A percentile compares a stretch with the other conserved stretches of the same genome.
Evolutionary conservation across 2,329 filamentous ascomycete genomes (phyloP).

Genomic region (Zasmidium cellare): DNA sequence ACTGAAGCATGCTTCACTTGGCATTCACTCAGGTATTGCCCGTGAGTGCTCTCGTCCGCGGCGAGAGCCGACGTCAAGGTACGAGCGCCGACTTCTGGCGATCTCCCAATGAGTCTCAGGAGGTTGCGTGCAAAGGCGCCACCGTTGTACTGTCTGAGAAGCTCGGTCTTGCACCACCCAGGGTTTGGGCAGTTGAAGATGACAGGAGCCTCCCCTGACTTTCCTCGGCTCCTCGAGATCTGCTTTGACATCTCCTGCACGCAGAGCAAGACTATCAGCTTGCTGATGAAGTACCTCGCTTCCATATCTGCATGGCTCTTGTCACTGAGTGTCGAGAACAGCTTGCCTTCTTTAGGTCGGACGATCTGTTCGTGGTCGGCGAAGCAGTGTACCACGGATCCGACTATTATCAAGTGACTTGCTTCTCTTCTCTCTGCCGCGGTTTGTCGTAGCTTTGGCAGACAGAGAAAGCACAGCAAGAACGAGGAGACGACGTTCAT

Average conservation of each 20-base stretch:
- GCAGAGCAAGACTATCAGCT: slow-evolving; percentile 23
- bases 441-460: slow-evolving; percentile 52
- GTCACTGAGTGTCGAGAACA: slow-evolving; percentile 15
- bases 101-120: slow-evolving; percentile 31
- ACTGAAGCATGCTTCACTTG: slow-evolving; percentile 28
- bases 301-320: slow-evolving; percentile 15
- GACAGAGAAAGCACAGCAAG: slow-evolving; percentile 47
- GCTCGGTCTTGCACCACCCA: slow-evolving; percentile 51
- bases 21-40: slow-evolving; percentile 41
- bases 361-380: slow-evolving; percentile 49
- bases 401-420: slow-evolving; percentile 36
- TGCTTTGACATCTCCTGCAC: slow-evolving; percentile 15
- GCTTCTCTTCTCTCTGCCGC: slow-evolving; percentile 25
- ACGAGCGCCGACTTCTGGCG: slow-evolving; percentile 40
- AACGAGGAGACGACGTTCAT: slow-evolving; percentile 56
- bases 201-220: slow-evolving; percentile 29
- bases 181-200: slow-evolving; percentile 52
- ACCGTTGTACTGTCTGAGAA: slow-evolving; percentile 31
- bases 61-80: slow-evolving; percentile 36
- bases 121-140: slow-evolving; percentile 17
- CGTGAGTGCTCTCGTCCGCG: slow-evolving; percentile 38
- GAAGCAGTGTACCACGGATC: slow-evolving; percentile 44
- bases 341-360: slow-evolving; percentile 33
- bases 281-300: slow-evolving; percentile 21
- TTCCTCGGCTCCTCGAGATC: neutral